Conservation (phyloP, 495 filamentous ascomycete species). For the Aspergillus ellipticus region DNA sequence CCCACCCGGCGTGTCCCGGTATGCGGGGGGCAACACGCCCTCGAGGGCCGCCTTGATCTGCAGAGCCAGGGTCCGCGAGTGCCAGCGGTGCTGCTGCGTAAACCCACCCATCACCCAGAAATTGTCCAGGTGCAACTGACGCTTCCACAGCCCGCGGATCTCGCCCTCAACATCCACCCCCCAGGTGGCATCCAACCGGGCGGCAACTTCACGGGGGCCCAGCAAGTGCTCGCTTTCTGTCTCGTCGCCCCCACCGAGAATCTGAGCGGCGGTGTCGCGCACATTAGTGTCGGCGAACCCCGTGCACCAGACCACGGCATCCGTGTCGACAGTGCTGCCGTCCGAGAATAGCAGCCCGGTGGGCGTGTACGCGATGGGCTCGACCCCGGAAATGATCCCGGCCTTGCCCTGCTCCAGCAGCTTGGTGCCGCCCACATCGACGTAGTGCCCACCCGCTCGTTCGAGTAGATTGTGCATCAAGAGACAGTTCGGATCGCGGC, state of each 20-base stretch:
- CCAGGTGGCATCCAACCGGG: conserved; percentile 35
- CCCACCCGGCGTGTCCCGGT: conserved; percentile 7
- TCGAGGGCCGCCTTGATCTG: conserved; percentile 29
- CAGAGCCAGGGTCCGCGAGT: conserved; percentile 33
- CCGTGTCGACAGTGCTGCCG: conserved; percentile 29
- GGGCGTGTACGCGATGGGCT: conserved; percentile 26
- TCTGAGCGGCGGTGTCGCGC: conserved; percentile 16
- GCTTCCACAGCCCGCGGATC: conserved; percentile 34
- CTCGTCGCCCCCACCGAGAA: conserved; percentile 19
- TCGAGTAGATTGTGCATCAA: conserved; percentile 23
- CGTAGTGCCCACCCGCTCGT: conserved; percentile 34
- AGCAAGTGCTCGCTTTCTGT: not conserved
- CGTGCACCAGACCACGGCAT: conserved; percentile 38
- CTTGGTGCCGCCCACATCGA: conserved; percentile 36
- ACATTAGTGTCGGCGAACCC: conserved; percentile 30
- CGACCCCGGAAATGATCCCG: conserved; percentile 26
- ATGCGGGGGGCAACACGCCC: conserved; percentile 20
- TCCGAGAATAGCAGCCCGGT: conserved; percentile 32
- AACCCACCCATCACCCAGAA: conserved; percentile 39
- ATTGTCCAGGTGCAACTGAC: conserved; percentile 27
- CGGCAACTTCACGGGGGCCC: conserved; percentile 22
- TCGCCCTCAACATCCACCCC: conserved; percentile 38
- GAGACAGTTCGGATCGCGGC: conserved; percentile 8
- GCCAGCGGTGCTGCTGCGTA: conserved; percentile 29
- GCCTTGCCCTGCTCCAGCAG: conserved; percentile 26